A percentile compares a stretch with the other conserved stretches of the same genome.
Conservation (phyloP, 2,329 filamentous ascomycete genomes). For the Cladosporium sp. region DNA sequence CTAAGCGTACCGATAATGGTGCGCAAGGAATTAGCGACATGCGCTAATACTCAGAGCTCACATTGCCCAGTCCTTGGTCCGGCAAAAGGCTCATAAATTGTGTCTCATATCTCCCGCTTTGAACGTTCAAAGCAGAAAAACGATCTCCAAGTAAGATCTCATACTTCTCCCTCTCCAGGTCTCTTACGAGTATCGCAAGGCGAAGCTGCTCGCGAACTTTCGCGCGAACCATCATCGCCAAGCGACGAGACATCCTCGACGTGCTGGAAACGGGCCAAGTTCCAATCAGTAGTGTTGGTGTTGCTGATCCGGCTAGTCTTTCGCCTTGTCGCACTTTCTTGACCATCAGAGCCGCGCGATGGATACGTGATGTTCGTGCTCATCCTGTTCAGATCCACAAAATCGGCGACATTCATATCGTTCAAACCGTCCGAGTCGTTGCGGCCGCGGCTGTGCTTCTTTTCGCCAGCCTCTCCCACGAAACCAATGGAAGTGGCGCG, state of each 20-base stretch:
- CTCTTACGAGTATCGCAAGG: slow-evolving; percentile 5
- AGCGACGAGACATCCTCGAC: slow-evolving; percentile 17
- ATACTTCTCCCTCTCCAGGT: slow-evolving; percentile 5
- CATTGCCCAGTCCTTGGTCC: too few relatives aligned
- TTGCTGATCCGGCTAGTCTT: slow-evolving; percentile 11
- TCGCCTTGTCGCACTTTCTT: background rate
- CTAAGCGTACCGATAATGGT: too few relatives aligned
- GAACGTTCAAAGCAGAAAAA: too few relatives aligned
- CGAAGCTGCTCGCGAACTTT: slow-evolving; percentile 7
- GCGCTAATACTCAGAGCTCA: too few relatives aligned
- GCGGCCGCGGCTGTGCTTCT: background rate
- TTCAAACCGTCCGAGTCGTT: slow-evolving; percentile 12
- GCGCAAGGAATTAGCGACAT: too few relatives aligned
- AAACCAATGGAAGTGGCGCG: slow-evolving; percentile 20
- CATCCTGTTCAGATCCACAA: slow-evolving; percentile 18
- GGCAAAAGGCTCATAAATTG: too few relatives aligned
- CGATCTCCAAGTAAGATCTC: too few relatives aligned
- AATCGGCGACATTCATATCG: slow-evolving; percentile 17
- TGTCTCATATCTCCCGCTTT: too few relatives aligned
- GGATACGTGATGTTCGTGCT: slow-evolving; percentile 19
- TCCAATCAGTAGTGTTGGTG: slow-evolving; percentile 11
- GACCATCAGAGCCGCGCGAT: slow-evolving; percentile 4
- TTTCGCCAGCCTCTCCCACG: background rate
- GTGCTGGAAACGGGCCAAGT: slow-evolving; percentile 20
- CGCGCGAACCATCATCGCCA: slow-evolving; percentile 3